Evolutionary conservation across 1,284 basidiomycete species (phyloP).

Genomic region (Irpex rosettiformis): DNA sequence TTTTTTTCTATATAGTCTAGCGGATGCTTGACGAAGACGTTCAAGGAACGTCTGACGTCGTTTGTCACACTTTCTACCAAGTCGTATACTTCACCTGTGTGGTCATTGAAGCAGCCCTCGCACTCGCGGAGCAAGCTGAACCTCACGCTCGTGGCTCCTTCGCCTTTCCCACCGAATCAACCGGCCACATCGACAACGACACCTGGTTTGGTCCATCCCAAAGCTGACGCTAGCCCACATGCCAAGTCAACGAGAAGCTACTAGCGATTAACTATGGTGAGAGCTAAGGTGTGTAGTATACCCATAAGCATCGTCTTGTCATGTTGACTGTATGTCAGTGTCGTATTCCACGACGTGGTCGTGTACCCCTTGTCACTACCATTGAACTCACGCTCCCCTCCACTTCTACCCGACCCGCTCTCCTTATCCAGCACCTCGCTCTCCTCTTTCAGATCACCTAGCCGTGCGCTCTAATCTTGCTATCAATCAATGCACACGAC

Average conservation of each 20-base stretch:
- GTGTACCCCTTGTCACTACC: too few relatives aligned
- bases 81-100: conserved; percentile 10
- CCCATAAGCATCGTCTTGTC: too few relatives aligned
- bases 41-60: conserved; percentile 21
- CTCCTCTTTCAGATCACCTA: too few relatives aligned
- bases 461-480: too few relatives aligned
- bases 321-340: too few relatives aligned
- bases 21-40: conserved; percentile 19
- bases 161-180: conserved; percentile 16
- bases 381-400: too few relatives aligned
- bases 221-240: not conserved
- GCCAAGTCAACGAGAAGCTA: not conserved
- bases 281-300: too few relatives aligned
- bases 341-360: too few relatives aligned
- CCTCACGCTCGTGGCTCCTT: conserved; percentile 20
- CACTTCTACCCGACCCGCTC: too few relatives aligned
- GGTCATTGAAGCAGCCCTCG: conserved; percentile 13
- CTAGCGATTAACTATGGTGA: too few relatives aligned
- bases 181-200: conserved; percentile 9
- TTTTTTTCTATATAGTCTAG: conserved; percentile 10
- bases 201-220: not conserved
- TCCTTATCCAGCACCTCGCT: too few relatives aligned
- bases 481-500: too few relatives aligned
- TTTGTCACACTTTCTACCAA: conserved; percentile 19
- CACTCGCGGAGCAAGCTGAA: conserved; percentile 24